These are phyloP conservation scores for Penicillium sp. DNA, from an alignment of 2,329 filamentous ascomycete genomes.

Conservation along the genomic window DNA sequence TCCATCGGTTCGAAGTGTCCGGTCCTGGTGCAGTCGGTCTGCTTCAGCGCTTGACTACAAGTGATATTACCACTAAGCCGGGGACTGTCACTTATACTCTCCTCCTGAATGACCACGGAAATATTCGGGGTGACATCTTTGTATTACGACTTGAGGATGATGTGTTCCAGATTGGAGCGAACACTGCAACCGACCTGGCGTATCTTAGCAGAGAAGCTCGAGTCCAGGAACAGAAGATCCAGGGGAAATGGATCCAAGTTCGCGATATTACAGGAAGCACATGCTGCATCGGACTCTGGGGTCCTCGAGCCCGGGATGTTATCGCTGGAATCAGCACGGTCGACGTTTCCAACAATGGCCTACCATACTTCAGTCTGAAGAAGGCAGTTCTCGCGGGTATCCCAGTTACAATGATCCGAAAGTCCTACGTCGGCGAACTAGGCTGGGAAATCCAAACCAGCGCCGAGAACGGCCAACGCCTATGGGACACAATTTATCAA, in stretches of 20 bases:
- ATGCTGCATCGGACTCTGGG: slow-evolving; percentile 64
- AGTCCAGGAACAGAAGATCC: slow-evolving; percentile 42
- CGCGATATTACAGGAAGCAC: slow-evolving; percentile 61
- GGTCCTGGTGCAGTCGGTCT: slow-evolving; percentile 59
- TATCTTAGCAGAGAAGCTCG: slow-evolving; percentile 58
- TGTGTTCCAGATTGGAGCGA: slow-evolving; percentile 54
- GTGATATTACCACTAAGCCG: slow-evolving; percentile 44
- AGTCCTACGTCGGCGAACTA: slow-evolving; percentile 62
- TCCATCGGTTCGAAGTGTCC: slow-evolving; percentile 58
- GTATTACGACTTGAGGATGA: slow-evolving; percentile 54
- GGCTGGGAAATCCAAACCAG: slow-evolving; percentile 65
- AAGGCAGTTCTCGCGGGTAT: slow-evolving; percentile 53
- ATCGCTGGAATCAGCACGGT: slow-evolving; percentile 41
- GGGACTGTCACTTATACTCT: slow-evolving; percentile 59
- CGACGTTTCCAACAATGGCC: slow-evolving; percentile 33
- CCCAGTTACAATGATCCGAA: slow-evolving; percentile 56
- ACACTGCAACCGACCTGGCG: slow-evolving; percentile 55
- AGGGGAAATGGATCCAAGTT: slow-evolving; percentile 49
- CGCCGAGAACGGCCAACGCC: slow-evolving; percentile 56
- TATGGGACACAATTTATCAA: slow-evolving; percentile 61
- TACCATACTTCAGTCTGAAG: slow-evolving; percentile 55
- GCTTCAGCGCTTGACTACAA: slow-evolving; percentile 51
- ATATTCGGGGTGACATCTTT: slow-evolving; percentile 59
- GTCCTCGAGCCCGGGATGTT: slow-evolving; percentile 56
- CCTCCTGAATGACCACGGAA: slow-evolving; percentile 54